Base-by-base conservation (phyloP, 495 filamentous ascomycete species). In the Chaetomium tenue region DNA sequence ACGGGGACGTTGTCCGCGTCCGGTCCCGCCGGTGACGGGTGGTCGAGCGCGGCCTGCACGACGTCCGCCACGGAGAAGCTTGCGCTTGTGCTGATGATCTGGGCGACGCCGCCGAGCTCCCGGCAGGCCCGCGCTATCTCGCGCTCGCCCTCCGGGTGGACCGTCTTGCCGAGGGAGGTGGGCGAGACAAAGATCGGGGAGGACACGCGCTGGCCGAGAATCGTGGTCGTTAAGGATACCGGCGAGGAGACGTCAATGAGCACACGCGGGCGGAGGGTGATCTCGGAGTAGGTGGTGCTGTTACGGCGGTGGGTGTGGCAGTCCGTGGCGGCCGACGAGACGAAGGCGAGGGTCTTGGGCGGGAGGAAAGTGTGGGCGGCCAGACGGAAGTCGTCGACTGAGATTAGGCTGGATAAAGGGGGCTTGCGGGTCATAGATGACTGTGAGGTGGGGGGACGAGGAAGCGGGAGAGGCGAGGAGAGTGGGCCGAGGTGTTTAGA, bases 261-360 rank as follows among this genome's bases (percentile, higher is more conserved):
- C 16, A 93, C 83, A 25, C 89, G 82, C 4, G 92, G 92, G 0
- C 91, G 86, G 57, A 93, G 83, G 76, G 83, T 82, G 66, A 94
- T 88, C 15, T 83, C 78, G 46, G 84, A 75, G 70, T 90, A 92
- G 23, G 82, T 79, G 11, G 82, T 70, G 26, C 61, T 73, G 65
- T 86, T 86, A 6, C 69, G 68, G 59, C 66, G 68, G 22, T 85
- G 83, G 0, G 91, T 91, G 61, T 89, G 73, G 0, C 87, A 76
- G 74, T 95, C 91, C 0, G 89, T 93, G 8, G 92, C 90, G 15
- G 90, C 91, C 44, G 88, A 90, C 40, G 88, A 89, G 69, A 90
- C 88, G 76, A 93, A 96, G 0, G 91, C 92, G 85, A 88, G 91
- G 13, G 91, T 84, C 72, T 95, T 95, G 23, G 82, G 78, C 30